phyloP scores from a whole-genome alignment of 1,139 yeast genomes.

The Meyerozyma smithsonii region DNA sequence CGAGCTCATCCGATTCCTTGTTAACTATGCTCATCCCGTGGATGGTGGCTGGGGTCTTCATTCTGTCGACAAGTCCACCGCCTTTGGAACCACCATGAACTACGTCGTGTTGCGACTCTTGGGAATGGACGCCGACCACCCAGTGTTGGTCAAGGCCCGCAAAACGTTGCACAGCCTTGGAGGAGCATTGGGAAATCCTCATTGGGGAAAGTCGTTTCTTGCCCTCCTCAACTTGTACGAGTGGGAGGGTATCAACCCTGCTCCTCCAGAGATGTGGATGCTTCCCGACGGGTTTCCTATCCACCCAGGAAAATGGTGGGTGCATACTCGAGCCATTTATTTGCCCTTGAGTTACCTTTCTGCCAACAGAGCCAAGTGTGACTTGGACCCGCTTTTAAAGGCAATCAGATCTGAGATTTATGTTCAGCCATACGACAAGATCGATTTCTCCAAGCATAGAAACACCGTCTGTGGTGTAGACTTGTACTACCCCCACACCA shows the following conservation, averaged over 20 bases:
- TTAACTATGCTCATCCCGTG: slow-evolving; percentile 89
- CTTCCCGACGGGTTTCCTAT: slow-evolving; percentile 76
- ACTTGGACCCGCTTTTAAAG: slow-evolving; percentile 57
- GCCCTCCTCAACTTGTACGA: slow-evolving; percentile 73
- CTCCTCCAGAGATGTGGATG: slow-evolving; percentile 94
- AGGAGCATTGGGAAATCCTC: slow-evolving; percentile 88
- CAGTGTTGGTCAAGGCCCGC: slow-evolving; percentile 77
- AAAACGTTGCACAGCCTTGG: slow-evolving; percentile 66
- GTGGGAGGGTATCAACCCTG: slow-evolving; percentile 98
- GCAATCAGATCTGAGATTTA: slow-evolving; percentile 78
- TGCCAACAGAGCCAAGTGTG: slow-evolving; percentile 51
- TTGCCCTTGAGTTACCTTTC: slow-evolving; percentile 81
- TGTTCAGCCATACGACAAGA: slow-evolving; percentile 52
- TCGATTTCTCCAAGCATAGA: slow-evolving; percentile 67
- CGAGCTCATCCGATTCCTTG: slow-evolving; percentile 79
- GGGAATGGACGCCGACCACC: slow-evolving; percentile 71
- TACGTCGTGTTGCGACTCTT: slow-evolving; percentile 73
- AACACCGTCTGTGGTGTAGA: slow-evolving; percentile 90
- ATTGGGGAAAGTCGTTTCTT: slow-evolving; percentile 97
- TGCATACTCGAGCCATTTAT: slow-evolving; percentile 91
- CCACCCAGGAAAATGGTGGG: slow-evolving; percentile 99
- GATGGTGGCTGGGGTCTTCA: slow-evolving; percentile 99
- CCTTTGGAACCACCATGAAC: slow-evolving; percentile 89
- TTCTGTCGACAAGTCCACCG: slow-evolving; percentile 85
- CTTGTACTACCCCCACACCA: slow-evolving; percentile 87